Evolutionary conservation across 441 rosid species (phyloP).

Genomic region (Pelargonium australe): DNA sequence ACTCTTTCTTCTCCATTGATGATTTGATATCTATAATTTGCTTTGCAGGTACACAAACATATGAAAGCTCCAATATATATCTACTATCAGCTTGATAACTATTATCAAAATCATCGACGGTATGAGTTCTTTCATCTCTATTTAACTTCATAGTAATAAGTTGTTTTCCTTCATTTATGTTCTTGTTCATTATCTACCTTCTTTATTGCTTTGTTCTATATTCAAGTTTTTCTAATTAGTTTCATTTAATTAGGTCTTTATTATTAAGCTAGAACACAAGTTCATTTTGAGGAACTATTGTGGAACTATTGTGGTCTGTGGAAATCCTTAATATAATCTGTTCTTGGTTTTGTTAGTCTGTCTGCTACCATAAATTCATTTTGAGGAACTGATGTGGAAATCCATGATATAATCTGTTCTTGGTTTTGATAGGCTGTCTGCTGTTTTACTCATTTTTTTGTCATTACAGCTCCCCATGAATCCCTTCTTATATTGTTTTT

Average conservation of each 20-base stretch:
- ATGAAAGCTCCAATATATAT: conserved; percentile 85
- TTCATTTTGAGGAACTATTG: background rate
- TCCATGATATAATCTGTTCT: too few species aligned
- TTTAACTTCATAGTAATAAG: conserved; percentile 12
- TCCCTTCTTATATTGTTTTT: too few species aligned
- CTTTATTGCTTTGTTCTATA: too few species aligned
- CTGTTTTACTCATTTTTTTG: background rate
- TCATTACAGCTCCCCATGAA: background rate
- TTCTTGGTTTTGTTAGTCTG: background rate
- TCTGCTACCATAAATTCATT: too few species aligned
- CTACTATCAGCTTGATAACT: conserved; percentile 87
- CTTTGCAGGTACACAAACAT: conserved; percentile 52
- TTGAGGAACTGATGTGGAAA: too few species aligned
- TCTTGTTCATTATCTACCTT: background rate
- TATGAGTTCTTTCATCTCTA: conserved; percentile 25
- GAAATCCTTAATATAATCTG: too few species aligned
- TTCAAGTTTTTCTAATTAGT: background rate
- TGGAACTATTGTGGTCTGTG: too few species aligned
- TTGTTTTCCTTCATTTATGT: background rate
- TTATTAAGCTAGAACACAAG: background rate
- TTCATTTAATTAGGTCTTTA: background rate
- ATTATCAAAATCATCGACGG: conserved; percentile 87
- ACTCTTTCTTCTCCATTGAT: conserved; percentile 10
- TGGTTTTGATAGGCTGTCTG: too few species aligned
- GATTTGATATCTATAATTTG: conserved; percentile 13